Evolutionary conservation across 352 stramenopile genomes (phyloP).

Genomic region (Phytophthora tubulina): DNA sequence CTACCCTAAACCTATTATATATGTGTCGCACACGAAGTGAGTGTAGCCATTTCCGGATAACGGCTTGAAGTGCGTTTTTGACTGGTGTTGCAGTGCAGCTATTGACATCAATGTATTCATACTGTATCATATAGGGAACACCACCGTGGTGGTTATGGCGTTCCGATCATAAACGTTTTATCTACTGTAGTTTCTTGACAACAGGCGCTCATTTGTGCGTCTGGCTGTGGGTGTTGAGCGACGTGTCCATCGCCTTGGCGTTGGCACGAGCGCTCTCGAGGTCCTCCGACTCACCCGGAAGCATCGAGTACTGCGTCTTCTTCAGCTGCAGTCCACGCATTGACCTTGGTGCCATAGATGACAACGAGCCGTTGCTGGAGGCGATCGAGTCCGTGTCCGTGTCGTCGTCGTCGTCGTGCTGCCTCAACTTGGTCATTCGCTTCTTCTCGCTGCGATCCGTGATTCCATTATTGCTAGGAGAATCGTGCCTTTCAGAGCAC

Average conservation of each 20-base stretch:
- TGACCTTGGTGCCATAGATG: constrained; percentile 26
- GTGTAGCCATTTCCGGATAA: constrained; percentile 17
- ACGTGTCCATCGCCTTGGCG: constrained; percentile 26
- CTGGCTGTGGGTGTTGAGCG: constrained; percentile 23
- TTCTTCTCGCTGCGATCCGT: constrained; percentile 34
- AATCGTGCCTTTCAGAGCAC: constrained; percentile 21
- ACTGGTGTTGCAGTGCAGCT: not conserved
- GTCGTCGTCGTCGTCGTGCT: constrained; percentile 30
- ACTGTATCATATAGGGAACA: constrained; percentile 31
- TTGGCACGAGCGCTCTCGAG: constrained; percentile 39
- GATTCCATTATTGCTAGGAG: not conserved
- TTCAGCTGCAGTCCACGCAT: constrained; percentile 49
- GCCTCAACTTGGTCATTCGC: constrained; percentile 23
- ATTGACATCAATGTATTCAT: constrained; percentile 21
- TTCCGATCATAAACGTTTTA: not conserved
- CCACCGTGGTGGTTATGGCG: not conserved
- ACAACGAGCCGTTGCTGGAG: constrained; percentile 32
- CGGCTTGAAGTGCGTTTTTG: constrained; percentile 7
- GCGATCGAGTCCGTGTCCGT: constrained; percentile 27
- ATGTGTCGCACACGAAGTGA: constrained; percentile 15
- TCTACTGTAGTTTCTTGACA: not conserved
- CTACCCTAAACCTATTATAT: not conserved
- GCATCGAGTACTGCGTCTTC: constrained; percentile 70
- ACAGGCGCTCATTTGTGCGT: constrained; percentile 23
- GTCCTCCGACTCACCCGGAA: constrained; percentile 47